A percentile compares a stretch with the other conserved stretches of the same genome.
Conservation (phyloP, 192 early-diverging fungal genomes). For the Coemansia sp. region DNA sequence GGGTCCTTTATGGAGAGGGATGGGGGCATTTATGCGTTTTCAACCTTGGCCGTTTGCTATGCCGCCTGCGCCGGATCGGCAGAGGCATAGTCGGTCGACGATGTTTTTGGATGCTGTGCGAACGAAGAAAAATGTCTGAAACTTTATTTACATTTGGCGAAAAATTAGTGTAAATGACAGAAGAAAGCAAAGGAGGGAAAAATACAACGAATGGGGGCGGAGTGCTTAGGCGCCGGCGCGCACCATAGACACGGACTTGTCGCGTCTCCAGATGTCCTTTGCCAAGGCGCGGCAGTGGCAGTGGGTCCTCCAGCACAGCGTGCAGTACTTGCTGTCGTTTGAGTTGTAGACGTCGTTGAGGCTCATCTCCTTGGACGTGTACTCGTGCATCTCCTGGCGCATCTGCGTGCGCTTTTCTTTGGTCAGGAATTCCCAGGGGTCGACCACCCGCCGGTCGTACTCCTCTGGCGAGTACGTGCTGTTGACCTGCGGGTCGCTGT, state of each 20-base stretch:
- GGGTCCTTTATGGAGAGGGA: not conserved
- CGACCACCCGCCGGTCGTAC: constrained; percentile 50
- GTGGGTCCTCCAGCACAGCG: constrained; percentile 49
- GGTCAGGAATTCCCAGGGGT: constrained; percentile 51
- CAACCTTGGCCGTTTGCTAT: not conserved
- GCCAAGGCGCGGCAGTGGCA: constrained; percentile 52
- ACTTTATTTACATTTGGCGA: not conserved
- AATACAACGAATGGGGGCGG: not conserved
- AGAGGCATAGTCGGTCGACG: too few relatives aligned
- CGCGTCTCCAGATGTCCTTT: constrained; percentile 52
- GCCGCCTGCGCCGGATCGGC: too few relatives aligned
- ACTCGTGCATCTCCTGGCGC: constrained; percentile 50
- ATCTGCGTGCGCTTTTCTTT: constrained; percentile 36
- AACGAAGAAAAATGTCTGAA: not conserved
- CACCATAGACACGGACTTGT: constrained; percentile 44
- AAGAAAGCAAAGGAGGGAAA: not conserved
- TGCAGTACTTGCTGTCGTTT: constrained; percentile 46
- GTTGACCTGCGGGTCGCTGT: constrained; percentile 30
- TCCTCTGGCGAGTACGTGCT: constrained; percentile 47
- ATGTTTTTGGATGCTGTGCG: not conserved
- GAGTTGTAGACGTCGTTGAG: constrained; percentile 51
- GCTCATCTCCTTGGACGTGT: constrained; percentile 44
- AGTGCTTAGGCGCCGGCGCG: constrained; percentile 36
- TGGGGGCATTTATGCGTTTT: not conserved
- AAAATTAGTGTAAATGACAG: not conserved